A percentile compares a stretch with the other conserved stretches of the same genome.
Evolutionary conservation across 805 yeast genomes (phyloP).

Genomic region (Nakazawaea anatomiae): DNA sequence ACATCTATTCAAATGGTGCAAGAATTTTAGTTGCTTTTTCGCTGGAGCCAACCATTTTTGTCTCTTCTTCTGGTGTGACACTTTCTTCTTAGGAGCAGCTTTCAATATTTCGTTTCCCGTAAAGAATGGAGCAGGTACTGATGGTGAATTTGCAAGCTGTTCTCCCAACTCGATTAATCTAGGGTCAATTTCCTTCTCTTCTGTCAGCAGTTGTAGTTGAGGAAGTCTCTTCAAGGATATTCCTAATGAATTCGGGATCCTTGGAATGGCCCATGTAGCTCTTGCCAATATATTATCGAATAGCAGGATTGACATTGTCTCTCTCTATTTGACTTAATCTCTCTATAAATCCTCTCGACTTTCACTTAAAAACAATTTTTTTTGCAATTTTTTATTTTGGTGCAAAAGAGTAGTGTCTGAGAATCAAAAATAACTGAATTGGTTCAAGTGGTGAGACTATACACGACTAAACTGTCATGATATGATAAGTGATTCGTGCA

Average conservation of each 20-base stretch:
- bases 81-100: slow-evolving; percentile 95
- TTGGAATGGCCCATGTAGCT: not conserved
- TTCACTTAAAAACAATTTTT: too few species aligned
- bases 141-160: slow-evolving; percentile 28
- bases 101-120: slow-evolving; percentile 65
- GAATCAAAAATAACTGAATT: too few species aligned
- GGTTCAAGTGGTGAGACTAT: too few species aligned
- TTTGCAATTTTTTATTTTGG: too few species aligned
- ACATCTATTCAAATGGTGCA: slow-evolving; percentile 78
- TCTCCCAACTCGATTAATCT: slow-evolving; percentile 31
- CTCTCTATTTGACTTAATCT: not conserved
- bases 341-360: not conserved
- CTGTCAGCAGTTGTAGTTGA: slow-evolving; percentile 7
- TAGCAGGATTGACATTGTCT: not conserved
- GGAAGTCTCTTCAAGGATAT: slow-evolving; percentile 14
- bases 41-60: slow-evolving; percentile 79
- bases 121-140: slow-evolving; percentile 32
- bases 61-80: slow-evolving; percentile 81
- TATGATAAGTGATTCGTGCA: too few species aligned
- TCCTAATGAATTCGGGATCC: slow-evolving; percentile 8
- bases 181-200: slow-evolving; percentile 11
- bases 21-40: slow-evolving; percentile 69
- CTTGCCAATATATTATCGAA: not conserved
- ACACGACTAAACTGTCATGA: too few species aligned
- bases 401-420: too few species aligned